These are phyloP conservation scores for Nymphaea thermarum DNA, from an alignment of 164 flowering plant species.

Conservation along the genomic window DNA sequence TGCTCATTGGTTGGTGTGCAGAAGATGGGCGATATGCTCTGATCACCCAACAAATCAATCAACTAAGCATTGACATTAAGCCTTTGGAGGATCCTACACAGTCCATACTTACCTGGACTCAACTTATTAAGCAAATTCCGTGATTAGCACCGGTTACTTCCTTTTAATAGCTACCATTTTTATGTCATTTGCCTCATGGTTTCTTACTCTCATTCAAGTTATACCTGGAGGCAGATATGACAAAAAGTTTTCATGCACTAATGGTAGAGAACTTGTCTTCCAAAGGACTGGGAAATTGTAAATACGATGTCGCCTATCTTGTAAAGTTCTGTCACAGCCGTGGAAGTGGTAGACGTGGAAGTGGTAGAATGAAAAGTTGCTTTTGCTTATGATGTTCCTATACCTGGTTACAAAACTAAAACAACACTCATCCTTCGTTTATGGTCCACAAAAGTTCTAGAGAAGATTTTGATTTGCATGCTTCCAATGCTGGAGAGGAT, in stretches of 20 bases:
- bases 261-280: slow-evolving; percentile 1
- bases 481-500: slow-evolving; percentile 81
- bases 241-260: neutral
- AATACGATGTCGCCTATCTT: slow-evolving; percentile 71
- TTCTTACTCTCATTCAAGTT: too few species aligned
- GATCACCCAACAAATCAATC: too few species aligned
- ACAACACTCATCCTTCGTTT: slow-evolving; percentile 79
- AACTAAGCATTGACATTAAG: too few species aligned
- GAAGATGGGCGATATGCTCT: too few species aligned
- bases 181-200: neutral
- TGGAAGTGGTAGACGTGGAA: too few species aligned
- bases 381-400: slow-evolving; percentile 93
- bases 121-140: too few species aligned
- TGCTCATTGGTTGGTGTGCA: too few species aligned
- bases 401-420: slow-evolving; percentile 93
- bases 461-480: slow-evolving; percentile 65
- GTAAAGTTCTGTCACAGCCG: slow-evolving; percentile 74
- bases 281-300: slow-evolving; percentile 90
- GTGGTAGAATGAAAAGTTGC: slow-evolving; percentile 87
- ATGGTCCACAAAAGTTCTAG: slow-evolving; percentile 77
- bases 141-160: neutral
- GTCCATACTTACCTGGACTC: too few species aligned
- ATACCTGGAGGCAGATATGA: neutral
- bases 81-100: too few species aligned
- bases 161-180: neutral